Percentiles rank a stretch among this genome's conserved stretches.
phyloP scores from a whole-genome alignment of 768 basidiomycete species.

The Thelephora aurantiotincta region DNA sequence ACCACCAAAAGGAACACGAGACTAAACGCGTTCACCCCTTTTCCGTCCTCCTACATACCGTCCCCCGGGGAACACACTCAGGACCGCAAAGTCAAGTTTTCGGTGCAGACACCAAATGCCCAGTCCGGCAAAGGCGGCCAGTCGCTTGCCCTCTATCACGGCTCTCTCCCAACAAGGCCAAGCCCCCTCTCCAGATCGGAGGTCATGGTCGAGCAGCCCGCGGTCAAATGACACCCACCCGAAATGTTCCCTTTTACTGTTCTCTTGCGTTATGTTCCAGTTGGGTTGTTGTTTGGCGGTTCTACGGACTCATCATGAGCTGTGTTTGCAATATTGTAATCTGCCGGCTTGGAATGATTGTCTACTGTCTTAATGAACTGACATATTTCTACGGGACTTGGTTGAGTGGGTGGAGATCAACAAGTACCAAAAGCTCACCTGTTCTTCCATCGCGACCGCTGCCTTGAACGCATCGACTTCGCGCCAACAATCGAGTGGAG shows the following conservation, averaged over 20 bases:
- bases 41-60: constrained; percentile 16
- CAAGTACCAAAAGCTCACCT: constrained; percentile 27
- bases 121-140: background rate
- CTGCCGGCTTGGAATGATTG: too few relatives aligned
- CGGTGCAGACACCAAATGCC: background rate
- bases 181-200: too few relatives aligned
- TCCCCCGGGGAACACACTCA: constrained; percentile 10
- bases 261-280: too few relatives aligned
- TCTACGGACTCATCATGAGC: too few relatives aligned
- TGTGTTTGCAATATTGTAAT: constrained; percentile 1
- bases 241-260: background rate
- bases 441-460: constrained; percentile 53
- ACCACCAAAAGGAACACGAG: constrained; percentile 25
- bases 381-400: constrained; percentile 39
- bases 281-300: too few relatives aligned
- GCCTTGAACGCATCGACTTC: constrained; percentile 59
- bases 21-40: constrained; percentile 20
- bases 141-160: too few relatives aligned
- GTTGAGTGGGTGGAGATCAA: background rate
- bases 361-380: constrained; percentile 26
- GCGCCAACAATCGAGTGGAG: constrained; percentile 60
- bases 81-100: constrained; percentile 28
- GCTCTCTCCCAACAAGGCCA: too few relatives aligned
- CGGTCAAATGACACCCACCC: constrained; percentile 7
- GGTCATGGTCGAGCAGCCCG: background rate